Conservation (phyloP, 257 asterid species). For the Cordia subcordata region DNA sequence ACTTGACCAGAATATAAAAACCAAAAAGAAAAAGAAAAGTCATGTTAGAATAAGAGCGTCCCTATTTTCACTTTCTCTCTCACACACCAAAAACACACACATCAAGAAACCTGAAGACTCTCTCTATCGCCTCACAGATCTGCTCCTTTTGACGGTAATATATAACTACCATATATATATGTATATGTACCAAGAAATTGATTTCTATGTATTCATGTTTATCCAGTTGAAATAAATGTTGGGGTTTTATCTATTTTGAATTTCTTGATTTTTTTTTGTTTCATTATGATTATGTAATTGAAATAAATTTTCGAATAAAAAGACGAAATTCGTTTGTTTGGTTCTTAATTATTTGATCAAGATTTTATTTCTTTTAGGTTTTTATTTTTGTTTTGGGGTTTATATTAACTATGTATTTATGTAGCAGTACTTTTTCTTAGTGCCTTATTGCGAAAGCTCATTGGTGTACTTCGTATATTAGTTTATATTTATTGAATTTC, state of each 20-base stretch:
- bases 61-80: background rate
- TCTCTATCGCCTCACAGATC: background rate
- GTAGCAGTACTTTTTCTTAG: too few relatives aligned
- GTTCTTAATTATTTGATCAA: too few relatives aligned
- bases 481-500: too few relatives aligned
- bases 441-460: too few relatives aligned
- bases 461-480: too few relatives aligned
- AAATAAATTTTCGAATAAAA: background rate
- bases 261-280: too few relatives aligned
- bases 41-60: background rate
- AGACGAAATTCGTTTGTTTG: background rate
- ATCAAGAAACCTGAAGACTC: background rate
- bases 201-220: too few relatives aligned
- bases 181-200: background rate
- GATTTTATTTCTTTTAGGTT: too few relatives aligned
- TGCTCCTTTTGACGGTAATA: background rate
- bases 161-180: too few relatives aligned
- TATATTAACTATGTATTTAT: too few relatives aligned
- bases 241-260: background rate
- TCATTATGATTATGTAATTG: background rate
- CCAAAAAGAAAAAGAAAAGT: background rate
- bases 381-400: too few relatives aligned
- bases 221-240: background rate
- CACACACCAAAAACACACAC: background rate
- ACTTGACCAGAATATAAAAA: too few relatives aligned